Base-by-base conservation (phyloP, 495 filamentous ascomycete species). In the Penicillium manginii region DNA sequence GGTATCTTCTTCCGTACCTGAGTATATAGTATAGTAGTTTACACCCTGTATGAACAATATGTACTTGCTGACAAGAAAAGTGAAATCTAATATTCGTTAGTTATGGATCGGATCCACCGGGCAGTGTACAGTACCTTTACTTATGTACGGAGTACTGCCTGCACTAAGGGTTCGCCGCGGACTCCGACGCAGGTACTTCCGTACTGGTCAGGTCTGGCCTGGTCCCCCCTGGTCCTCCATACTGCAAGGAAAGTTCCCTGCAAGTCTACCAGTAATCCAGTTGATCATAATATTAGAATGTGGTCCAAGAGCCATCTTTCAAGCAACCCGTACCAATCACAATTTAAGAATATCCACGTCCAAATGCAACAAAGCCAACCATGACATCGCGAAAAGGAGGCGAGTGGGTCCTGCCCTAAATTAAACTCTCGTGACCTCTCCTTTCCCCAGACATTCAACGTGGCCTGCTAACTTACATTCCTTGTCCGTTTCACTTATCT, bases 401-500 rank as follows among this genome's bases (percentile, higher is more conserved):
- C 50, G 58, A 59, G 64, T 69, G 64, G 64, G 64, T 61, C 45
- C 33, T 31, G 18, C 49, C 52, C 59, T 55, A 62, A 67, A 60
- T 67, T 67, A 63, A 47, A 52, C 66, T 61, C 66, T 63, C 66
- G 64, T 67, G 63, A 69, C 66, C 48, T 65, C 67, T 70, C 67
- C 67, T 70, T 67, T 67, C 64, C 67, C 67, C 67, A 57, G 64
- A 65, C 50, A 33, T 50, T 59, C 61, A 65, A 69, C 67, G 64
- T 69, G 64, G 59, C 64, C 62, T 14, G 45, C 3, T 15, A 12
- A 19, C 7, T 8, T 47, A 31, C 49, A 35, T 54, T 45, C 21
- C 45, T 47, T 47, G 45, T 26, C 45, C 11, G 45, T 57, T 46
- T 52, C 53, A 59, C 47, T 26, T 32, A 15, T 45, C 31, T 4